These are phyloP conservation scores for Aspergillus sp. DNA, from an alignment of 2,329 filamentous ascomycete species.

Conservation along the genomic window DNA sequence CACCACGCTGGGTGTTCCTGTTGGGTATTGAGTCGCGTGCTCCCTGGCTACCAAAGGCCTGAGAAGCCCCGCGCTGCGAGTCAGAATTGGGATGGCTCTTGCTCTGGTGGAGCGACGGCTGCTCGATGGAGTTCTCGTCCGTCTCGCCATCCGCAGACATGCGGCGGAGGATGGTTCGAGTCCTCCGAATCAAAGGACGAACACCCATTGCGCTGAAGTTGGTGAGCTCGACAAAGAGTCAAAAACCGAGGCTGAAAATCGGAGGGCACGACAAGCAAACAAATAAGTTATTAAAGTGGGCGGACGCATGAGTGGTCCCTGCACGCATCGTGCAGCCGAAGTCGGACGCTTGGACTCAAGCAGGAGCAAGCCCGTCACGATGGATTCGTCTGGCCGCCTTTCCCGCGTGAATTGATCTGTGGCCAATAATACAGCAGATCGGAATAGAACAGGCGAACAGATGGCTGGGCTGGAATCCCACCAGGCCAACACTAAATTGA, in stretches of 20 bases:
- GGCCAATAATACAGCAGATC: too few species aligned
- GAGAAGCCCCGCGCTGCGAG: too few species aligned
- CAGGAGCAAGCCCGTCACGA: neutral
- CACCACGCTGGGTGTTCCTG: constrained; percentile 34
- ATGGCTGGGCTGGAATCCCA: too few species aligned
- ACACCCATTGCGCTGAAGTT: neutral
- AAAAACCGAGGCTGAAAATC: neutral
- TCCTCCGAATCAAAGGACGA: neutral
- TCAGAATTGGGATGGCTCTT: neutral
- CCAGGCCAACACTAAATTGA: too few species aligned
- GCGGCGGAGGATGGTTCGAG: neutral
- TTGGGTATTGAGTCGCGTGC: too few species aligned
- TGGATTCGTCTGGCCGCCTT: neutral
- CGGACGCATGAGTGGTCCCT: neutral
- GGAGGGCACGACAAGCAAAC: neutral
- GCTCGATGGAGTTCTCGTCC: neutral
- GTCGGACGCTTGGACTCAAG: neutral
- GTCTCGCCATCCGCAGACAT: neutral
- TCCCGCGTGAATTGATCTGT: neutral
- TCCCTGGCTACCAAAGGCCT: too few species aligned
- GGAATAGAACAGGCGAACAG: too few species aligned
- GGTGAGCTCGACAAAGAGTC: neutral
- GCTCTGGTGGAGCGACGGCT: neutral
- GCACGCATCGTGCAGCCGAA: neutral
- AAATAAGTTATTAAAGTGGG: neutral